phyloP scores from a whole-genome alignment of 805 yeast genomes.

The Barnettozyma pratensis region DNA sequence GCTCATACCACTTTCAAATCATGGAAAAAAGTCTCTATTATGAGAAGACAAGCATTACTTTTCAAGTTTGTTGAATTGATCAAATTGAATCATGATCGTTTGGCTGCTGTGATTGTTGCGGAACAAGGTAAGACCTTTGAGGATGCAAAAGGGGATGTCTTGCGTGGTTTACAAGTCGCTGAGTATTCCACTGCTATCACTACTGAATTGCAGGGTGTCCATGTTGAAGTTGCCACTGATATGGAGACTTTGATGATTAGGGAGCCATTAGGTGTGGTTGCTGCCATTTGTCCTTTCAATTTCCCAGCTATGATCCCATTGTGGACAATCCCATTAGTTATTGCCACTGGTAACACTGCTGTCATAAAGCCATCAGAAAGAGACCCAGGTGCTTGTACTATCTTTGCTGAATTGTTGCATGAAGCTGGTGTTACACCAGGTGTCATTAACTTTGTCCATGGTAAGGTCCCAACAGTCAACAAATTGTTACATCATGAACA shows the following conservation, averaged over 20 bases:
- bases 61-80: constrained; percentile 64
- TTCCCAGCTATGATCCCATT: constrained; percentile 78
- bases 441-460: constrained; percentile 65
- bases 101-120: constrained; percentile 59
- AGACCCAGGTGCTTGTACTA: constrained; percentile 74
- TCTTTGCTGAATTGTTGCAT: constrained; percentile 60
- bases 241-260: constrained; percentile 74
- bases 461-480: constrained; percentile 66
- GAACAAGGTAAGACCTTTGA: constrained; percentile 76
- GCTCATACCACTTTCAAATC: constrained; percentile 56
- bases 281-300: constrained; percentile 77
- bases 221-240: constrained; percentile 62
- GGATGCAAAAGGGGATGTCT: constrained; percentile 71
- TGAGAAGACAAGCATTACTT: constrained; percentile 55
- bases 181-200: constrained; percentile 68
- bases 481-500: constrained; percentile 64
- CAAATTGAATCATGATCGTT: constrained; percentile 59
- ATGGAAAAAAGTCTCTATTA: constrained; percentile 33
- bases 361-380: constrained; percentile 67
- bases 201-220: constrained; percentile 55
- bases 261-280: constrained; percentile 69
- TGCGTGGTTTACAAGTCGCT: constrained; percentile 74
- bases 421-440: constrained; percentile 76
- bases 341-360: constrained; percentile 69
- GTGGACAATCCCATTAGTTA: constrained; percentile 50